These are phyloP conservation scores for Penicillium simplicissimum DNA, from an alignment of 495 filamentous ascomycete species.

Conservation along the genomic window DNA sequence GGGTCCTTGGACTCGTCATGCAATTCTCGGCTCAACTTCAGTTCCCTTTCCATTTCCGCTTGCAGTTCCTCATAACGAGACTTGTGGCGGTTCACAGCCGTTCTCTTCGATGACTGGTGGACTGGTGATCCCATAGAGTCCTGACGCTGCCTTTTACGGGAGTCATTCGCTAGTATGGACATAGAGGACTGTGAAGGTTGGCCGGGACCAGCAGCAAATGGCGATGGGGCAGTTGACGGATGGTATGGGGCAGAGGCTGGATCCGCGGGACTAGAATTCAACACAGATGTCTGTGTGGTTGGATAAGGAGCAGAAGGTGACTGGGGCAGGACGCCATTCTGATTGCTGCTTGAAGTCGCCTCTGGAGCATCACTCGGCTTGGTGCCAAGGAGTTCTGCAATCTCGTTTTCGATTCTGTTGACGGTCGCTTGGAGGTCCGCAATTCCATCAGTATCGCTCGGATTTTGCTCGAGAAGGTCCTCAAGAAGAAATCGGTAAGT, in stretches of 20 bases:
- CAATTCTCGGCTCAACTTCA: conserved; percentile 2
- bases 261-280: not conserved
- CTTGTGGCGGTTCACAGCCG: conserved; percentile 1
- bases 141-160: conserved; percentile 26
- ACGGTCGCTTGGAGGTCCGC: conserved; percentile 13
- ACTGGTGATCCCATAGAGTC: conserved; percentile 16
- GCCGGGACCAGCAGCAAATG: conserved; percentile 7
- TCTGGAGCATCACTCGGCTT: not conserved
- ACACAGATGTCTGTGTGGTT: not conserved
- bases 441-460: conserved; percentile 13
- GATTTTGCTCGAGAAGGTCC: conserved; percentile 30
- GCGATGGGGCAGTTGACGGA: conserved; percentile 25
- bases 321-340: not conserved
- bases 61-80: conserved; percentile 15
- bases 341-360: not conserved
- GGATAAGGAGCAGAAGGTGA: not conserved
- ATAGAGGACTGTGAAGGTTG: not conserved
- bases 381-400: conserved; percentile 15
- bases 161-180: not conserved
- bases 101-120: conserved; percentile 18
- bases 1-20: conserved; percentile 9
- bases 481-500: conserved; percentile 37
- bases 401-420: conserved; percentile 9
- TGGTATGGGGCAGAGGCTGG: conserved; percentile 10
- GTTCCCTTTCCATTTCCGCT: conserved; percentile 1